Evolutionary conservation across 176 grass and related monocot species (phyloP), one percentile per base, ranked within the genome.

Genomic region (Lolium perenne): DNA sequence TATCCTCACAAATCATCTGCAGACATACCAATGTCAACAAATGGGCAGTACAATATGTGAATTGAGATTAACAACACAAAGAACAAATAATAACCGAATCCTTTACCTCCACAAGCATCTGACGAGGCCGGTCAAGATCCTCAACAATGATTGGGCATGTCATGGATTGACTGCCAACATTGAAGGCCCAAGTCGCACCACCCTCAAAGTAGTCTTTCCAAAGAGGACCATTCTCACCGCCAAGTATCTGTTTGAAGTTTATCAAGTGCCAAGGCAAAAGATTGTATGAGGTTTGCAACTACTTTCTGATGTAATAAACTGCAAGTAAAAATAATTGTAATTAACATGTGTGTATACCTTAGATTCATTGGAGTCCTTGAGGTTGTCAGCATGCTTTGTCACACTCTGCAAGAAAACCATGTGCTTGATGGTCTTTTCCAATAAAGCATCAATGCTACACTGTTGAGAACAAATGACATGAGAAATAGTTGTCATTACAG

Each of bases 391-490:
- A 83, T 93, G 86, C 81, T 93, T 93, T 80, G 89, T 91, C 84
- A 95, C 94, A 87, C 91, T 95, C 65, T 95, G 94, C 86, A 95
- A 85, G 84, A 95, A 95, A 83, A 95, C 53, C 94, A 95, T 95
- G 74, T 95, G 94, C 76, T 95, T 95, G 72, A 95, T 93, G 69
- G 94, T 93, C 86, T 95, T 95, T 55, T 95, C 94, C 84, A 93
- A 72, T 47, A 95, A 85, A 72, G 89, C 91, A 93, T 95, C 94
- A 83, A 95, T 95, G 86, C 94, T 95, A 87, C 94, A 95, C 94
- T 95, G 91, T 87, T 91, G 77, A 55, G 45, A 87, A 77, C 32
- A 91, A 71, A 93, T 70, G 38, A 21, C 56, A 18, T 72, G 78
- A 90, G 53, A 80, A 35, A 87, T 61, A 80, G 38, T 26, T 32